Base-by-base conservation (phyloP, 2,329 filamentous ascomycete species). In the Exophiala spinifera region DNA sequence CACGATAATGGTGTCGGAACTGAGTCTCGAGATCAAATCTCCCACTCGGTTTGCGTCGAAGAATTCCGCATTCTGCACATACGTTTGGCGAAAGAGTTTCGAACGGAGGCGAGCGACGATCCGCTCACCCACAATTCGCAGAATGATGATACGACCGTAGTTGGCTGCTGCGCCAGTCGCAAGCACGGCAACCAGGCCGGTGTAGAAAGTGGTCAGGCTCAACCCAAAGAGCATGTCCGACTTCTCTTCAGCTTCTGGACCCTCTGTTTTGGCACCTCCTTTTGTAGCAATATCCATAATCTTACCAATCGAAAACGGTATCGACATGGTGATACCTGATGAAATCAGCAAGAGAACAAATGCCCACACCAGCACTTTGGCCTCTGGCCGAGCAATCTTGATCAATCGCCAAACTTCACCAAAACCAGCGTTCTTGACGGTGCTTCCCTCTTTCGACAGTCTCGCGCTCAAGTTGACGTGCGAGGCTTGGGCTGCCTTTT, bases 31-130 rank as follows among this genome's bases (percentile, higher is more conserved):
- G 66, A 99, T 96, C 64, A 99, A 76, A 69, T 99, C 94, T 69
- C 94, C 94, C 21, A 96, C 91, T 21, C 94, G 83, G 74, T 99
- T 99, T 36, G 94, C 94, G 69, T 99, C 94, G 67, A 99, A 99
- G 75, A 99, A 99, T 31, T 64, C 62, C 55, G 94, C 94, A 70
- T 99, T 94, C 70, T 99, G 94, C n/a, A 94, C 81, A 64, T 95
- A 95, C 0, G 94, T 99, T 61, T 88, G 84, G 61, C 90, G 84
- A 75, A 95, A 99, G 3, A 99, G 83, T 67, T 90, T 88, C 14
- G 91, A 92, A 57, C 94, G 84, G 51, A 99, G 79, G 63, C 92
- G 84, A 10, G 92, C 87, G 50, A 99, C 94, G 55, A 99, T 94
- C 39, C 94, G 83, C 72, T 99, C 94, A 60, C 94, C 95, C 6